Evolutionary conservation across 257 asterid genomes (phyloP).

Genomic region (Handroanthus guayacan): DNA sequence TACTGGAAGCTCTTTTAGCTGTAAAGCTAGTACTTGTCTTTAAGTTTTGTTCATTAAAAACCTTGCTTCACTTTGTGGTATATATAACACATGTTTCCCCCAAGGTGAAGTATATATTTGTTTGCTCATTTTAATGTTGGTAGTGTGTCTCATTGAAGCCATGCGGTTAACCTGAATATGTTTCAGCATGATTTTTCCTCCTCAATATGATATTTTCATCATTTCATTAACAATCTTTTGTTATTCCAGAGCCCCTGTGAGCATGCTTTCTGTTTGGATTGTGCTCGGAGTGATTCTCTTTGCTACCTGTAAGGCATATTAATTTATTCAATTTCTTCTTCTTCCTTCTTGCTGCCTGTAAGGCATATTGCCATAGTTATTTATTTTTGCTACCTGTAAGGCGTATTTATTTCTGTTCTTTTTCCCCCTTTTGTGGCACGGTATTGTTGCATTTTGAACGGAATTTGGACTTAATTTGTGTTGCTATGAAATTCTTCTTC

Average conservation of each 20-base stretch:
- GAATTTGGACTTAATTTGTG: background rate
- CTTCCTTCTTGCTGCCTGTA: constrained; percentile 90
- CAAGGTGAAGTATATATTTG: background rate
- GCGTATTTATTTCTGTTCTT: constrained; percentile 12
- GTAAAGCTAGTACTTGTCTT: background rate
- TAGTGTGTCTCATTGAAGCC: constrained; percentile 22
- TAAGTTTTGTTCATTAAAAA: constrained; percentile 8
- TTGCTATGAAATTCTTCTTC: too few species aligned
- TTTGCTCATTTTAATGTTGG: background rate
- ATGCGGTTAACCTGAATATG: too few species aligned
- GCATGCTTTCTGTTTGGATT: constrained; percentile 95
- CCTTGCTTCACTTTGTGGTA: constrained; percentile 7
- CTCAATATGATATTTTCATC: constrained; percentile 8
- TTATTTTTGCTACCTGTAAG: constrained; percentile 89
- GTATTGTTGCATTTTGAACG: background rate
- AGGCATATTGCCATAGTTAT: constrained; percentile 39
- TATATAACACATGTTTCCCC: background rate
- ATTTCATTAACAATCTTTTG: constrained; percentile 27
- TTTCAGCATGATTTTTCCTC: constrained; percentile 13
- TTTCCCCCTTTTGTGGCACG: background rate
- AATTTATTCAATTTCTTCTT: background rate
- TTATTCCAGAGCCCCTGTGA: constrained; percentile 95
- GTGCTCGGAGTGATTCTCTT: constrained; percentile 90
- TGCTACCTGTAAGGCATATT: constrained; percentile 85
- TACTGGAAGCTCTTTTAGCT: background rate